Percentiles rank a stretch among this genome's conserved stretches.
Conservation (phyloP, 75 land plant species). For the Azolla pinnata region DNA sequence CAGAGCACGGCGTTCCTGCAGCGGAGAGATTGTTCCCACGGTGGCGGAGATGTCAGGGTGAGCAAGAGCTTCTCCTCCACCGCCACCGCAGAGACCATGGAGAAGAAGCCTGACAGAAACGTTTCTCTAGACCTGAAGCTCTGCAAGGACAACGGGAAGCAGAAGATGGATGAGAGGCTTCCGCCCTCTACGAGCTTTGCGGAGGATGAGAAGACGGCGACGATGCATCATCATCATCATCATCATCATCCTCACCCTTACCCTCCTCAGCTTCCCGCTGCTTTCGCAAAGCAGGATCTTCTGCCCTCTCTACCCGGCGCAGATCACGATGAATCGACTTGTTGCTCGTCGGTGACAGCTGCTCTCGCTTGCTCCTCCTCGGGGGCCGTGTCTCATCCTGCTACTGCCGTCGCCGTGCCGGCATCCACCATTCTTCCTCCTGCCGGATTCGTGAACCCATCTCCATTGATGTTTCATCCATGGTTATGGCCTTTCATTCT, state of each 20-base stretch:
- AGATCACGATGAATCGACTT: background rate
- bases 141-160: background rate
- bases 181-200: background rate
- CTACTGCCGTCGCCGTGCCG: background rate
- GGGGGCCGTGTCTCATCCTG: background rate
- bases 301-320: background rate
- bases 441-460: background rate
- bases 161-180: background rate
- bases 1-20: background rate
- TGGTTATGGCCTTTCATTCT: background rate
- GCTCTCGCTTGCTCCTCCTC: background rate
- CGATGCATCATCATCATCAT: too few relatives aligned
- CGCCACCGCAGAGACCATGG: background rate
- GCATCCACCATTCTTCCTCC: background rate
- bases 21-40: background rate
- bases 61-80: too few relatives aligned
- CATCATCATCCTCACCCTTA: background rate
- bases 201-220: too few relatives aligned
- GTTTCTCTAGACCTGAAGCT: background rate
- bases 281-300: background rate
- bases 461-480: background rate
- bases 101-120: background rate
- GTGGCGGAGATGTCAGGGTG: background rate
- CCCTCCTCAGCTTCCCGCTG: background rate
- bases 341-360: slow-evolving; percentile 2